phyloP scores from a whole-genome alignment of 345 rosid genomes.

The Firmiana major region DNA sequence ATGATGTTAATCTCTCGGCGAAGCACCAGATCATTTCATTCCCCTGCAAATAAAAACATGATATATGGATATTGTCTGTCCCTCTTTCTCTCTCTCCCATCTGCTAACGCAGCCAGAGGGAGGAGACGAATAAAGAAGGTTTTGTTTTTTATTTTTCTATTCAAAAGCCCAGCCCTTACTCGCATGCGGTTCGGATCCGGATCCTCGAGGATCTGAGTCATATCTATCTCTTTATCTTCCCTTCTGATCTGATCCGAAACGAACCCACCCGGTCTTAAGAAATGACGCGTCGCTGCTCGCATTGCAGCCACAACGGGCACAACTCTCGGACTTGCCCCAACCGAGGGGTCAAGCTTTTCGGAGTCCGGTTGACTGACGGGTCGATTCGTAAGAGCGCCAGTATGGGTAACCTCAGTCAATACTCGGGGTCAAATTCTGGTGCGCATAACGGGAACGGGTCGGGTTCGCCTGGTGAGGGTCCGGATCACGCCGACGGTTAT shows the following conservation, averaged over 20 bases:
- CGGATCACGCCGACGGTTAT: constrained; percentile 83
- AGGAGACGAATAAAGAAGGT: neutral
- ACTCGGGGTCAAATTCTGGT: constrained; percentile 48
- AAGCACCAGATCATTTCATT: constrained; percentile 13
- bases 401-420: constrained; percentile 86
- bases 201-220: constrained; percentile 5
- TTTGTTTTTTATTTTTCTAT: neutral
- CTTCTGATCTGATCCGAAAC: neutral
- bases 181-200: constrained; percentile 14
- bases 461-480: constrained; percentile 56
- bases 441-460: constrained; percentile 40
- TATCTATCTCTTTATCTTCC: neutral
- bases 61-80: constrained; percentile 14
- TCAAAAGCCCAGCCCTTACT: neutral
- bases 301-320: constrained; percentile 97
- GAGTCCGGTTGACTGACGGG: constrained; percentile 89
- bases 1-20: neutral
- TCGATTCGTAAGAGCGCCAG: constrained; percentile 91
- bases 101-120: constrained; percentile 10
- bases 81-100: neutral
- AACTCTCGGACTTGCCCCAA: constrained; percentile 94
- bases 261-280: constrained; percentile 8
- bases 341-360: constrained; percentile 88
- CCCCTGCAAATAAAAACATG: constrained; percentile 7
- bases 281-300: constrained; percentile 96